Percentiles rank a stretch among this genome's conserved stretches.
These are phyloP conservation scores for Blepharisma japonicum DNA, from an alignment of 73 alveolate genomes.

Conservation along the genomic window DNA sequence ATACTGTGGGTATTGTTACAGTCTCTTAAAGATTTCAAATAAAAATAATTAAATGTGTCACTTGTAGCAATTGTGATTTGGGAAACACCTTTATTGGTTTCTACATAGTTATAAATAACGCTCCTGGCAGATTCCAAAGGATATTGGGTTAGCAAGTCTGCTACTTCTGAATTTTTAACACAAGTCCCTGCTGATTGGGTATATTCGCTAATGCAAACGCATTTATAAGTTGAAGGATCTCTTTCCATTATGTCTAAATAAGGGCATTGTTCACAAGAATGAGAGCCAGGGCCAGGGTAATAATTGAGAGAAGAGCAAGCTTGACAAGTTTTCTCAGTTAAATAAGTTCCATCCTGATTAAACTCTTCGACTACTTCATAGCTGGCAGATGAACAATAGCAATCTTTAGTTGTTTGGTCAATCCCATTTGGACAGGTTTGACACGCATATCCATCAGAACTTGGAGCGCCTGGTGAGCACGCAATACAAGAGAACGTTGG, in stretches of 20 bases:
- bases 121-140: background rate
- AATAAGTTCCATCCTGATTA: background rate
- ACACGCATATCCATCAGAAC: slow-evolving; percentile 28
- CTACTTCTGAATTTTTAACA: background rate
- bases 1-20: background rate
- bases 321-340: background rate
- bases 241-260: background rate
- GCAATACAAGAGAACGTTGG: background rate
- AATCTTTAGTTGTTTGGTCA: background rate
- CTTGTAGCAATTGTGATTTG: background rate
- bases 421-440: background rate
- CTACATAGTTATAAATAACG: background rate
- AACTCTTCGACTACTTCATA: background rate
- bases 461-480: slow-evolving; percentile 10
- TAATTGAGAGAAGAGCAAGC: background rate
- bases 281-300: background rate
- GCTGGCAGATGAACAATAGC: slow-evolving; percentile 1
- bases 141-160: background rate
- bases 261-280: slow-evolving; percentile 33
- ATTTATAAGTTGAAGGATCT: background rate
- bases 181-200: background rate
- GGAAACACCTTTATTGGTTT: slow-evolving; percentile 10
- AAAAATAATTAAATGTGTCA: slow-evolving; percentile 17
- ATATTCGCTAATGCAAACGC: slow-evolving; percentile 17
- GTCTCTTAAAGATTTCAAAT: background rate